Conservation (phyloP, 2,329 filamentous ascomycete species). For the Macrophomina phaseolina region DNA sequence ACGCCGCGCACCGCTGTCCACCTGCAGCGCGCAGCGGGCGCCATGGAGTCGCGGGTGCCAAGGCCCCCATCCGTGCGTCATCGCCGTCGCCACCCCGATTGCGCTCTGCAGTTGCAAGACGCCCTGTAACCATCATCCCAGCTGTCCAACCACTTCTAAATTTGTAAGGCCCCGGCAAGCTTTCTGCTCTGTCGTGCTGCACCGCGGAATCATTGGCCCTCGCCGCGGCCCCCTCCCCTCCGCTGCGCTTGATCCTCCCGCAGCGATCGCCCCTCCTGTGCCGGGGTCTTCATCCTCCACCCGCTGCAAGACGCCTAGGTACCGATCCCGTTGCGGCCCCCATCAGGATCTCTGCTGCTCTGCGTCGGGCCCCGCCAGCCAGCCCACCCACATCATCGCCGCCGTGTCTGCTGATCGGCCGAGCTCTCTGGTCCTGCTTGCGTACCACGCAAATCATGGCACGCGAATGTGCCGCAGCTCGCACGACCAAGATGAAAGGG, state of each 20-base stretch:
- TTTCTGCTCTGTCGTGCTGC: background rate
- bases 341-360: background rate
- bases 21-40: background rate
- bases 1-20: background rate
- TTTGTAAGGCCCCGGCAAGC: background rate
- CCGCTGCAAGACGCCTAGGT: slow-evolving; percentile 1
- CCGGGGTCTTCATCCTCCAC: slow-evolving; percentile 16
- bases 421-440: slow-evolving; percentile 8
- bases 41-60: background rate
- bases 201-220: background rate
- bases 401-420: slow-evolving; percentile 20
- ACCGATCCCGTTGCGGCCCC: slow-evolving; percentile 6
- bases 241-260: slow-evolving; percentile 23
- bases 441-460: slow-evolving; percentile 16
- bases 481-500: slow-evolving; percentile 1
- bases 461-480: background rate
- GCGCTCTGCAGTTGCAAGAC: slow-evolving; percentile 22
- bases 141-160: slow-evolving; percentile 16
- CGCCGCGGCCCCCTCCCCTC: background rate
- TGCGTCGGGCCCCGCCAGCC: slow-evolving; percentile 8
- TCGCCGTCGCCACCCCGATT: slow-evolving; percentile 19
- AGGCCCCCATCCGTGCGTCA: slow-evolving; percentile 25
- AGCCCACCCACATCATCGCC: background rate
- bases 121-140: slow-evolving; percentile 16
- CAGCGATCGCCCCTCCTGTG: slow-evolving; percentile 14